Conservation (phyloP, 768 basidiomycete species). For the Leccinum uliginosum region DNA sequence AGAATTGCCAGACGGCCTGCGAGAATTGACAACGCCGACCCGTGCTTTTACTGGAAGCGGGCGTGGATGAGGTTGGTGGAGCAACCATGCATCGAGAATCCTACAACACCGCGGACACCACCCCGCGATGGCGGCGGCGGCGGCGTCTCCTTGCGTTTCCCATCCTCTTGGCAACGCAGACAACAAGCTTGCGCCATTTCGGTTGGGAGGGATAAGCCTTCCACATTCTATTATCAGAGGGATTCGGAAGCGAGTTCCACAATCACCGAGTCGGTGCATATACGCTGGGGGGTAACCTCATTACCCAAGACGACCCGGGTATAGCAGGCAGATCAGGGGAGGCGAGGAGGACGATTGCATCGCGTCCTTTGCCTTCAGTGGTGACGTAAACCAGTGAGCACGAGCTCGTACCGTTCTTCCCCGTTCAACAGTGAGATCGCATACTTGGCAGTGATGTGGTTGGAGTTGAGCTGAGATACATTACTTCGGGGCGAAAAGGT, state of each 20-base stretch:
- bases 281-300: constrained; percentile 39
- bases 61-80: constrained; percentile 24
- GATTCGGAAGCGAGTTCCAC: constrained; percentile 43
- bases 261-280: constrained; percentile 44
- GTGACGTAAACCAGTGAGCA: constrained; percentile 44
- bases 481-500: constrained; percentile 21
- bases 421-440: constrained; percentile 23
- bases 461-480: constrained; percentile 15
- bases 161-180: constrained; percentile 87
- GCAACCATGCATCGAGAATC: constrained; percentile 25
- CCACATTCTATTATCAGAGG: constrained; percentile 29
- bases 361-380: constrained; percentile 52
- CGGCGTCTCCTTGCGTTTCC: constrained; percentile 64
- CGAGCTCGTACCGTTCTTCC: constrained; percentile 22
- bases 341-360: constrained; percentile 46
- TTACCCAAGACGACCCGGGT: constrained; percentile 69
- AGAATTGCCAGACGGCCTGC: constrained; percentile 59
- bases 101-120: constrained; percentile 19
- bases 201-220: constrained; percentile 36
- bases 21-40: constrained; percentile 77
- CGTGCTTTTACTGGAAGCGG: constrained; percentile 32
- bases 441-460: constrained; percentile 16
- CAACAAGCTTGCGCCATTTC: constrained; percentile 76
- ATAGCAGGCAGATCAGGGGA: constrained; percentile 34
- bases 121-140: constrained; percentile 18